Conservation (phyloP, 2,329 filamentous ascomycete species). For the Alternaria hordeiaustralica region DNA sequence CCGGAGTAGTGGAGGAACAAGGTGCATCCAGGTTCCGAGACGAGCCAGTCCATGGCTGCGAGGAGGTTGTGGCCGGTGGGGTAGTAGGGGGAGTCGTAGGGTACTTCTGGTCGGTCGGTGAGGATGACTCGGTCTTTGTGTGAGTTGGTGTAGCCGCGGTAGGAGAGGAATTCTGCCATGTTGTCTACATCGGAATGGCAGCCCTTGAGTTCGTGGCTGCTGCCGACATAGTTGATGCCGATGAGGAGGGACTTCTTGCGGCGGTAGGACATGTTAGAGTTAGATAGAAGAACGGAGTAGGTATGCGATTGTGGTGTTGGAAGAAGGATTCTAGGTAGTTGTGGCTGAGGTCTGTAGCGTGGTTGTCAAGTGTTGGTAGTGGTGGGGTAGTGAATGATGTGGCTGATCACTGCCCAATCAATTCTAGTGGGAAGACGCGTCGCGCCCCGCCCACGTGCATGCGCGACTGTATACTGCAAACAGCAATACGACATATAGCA, state of each 20-base stretch:
- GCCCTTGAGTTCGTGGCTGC: conserved; percentile 53
- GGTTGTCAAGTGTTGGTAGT: conserved; percentile 5
- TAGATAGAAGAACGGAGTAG: no score
- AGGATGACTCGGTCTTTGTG: conserved; percentile 55
- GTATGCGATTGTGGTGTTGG: not conserved
- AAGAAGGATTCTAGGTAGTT: not conserved
- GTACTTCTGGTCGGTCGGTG: conserved; percentile 47
- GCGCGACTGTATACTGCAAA: not conserved
- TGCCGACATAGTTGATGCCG: conserved; percentile 60
- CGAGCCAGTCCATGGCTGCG: conserved; percentile 65
- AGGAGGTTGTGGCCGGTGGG: conserved; percentile 55
- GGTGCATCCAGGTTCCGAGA: conserved; percentile 59
- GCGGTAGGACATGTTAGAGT: conserved; percentile 24
- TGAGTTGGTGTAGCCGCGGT: conserved; percentile 52
- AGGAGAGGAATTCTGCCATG: conserved; percentile 55
- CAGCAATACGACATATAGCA: not conserved
- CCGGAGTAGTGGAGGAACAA: conserved; percentile 66
- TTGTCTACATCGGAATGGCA: conserved; percentile 60
- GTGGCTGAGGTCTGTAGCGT: not conserved
- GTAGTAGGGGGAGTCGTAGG: conserved; percentile 41
- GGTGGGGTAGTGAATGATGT: conserved; percentile 34
- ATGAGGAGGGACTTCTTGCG: conserved; percentile 59
- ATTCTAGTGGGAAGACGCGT: conserved; percentile 13
- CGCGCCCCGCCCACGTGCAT: conserved; percentile 8
- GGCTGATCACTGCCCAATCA: conserved; percentile 20